A percentile compares a stretch with the other conserved stretches of the same genome.
phyloP scores from a whole-genome alignment of 805 yeast species.

The Candida sithepensis region DNA sequence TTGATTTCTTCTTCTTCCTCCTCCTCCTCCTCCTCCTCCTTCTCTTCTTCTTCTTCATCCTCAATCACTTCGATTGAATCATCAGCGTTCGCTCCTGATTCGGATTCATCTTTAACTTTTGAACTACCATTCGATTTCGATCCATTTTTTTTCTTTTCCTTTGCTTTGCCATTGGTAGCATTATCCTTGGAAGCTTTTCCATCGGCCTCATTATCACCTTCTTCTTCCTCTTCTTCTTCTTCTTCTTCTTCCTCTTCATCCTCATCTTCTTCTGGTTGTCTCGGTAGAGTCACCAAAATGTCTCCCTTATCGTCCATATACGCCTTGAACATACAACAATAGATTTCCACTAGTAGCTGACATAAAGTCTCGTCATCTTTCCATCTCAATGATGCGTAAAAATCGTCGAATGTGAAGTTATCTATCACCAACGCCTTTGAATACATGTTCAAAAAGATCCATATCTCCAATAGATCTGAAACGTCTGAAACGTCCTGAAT shows the following conservation, averaged over 20 bases:
- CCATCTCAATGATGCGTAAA: slow-evolving; percentile 53
- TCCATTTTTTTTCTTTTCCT: background rate
- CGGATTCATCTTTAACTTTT: slow-evolving; percentile 6
- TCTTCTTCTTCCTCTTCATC: slow-evolving; percentile 22
- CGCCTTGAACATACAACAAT: slow-evolving; percentile 59
- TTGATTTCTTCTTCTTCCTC: slow-evolving; percentile 31
- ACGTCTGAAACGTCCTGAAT: slow-evolving; percentile 22
- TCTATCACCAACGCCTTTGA: slow-evolving; percentile 62
- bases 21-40: slow-evolving; percentile 19
- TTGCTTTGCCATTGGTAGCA: slow-evolving; percentile 1
- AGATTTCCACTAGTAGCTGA: slow-evolving; percentile 58
- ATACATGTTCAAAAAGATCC: slow-evolving; percentile 75
- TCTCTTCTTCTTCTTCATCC: slow-evolving; percentile 25
- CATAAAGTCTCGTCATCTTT: slow-evolving; percentile 43
- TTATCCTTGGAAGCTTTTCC: slow-evolving; percentile 10
- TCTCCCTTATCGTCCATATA: slow-evolving; percentile 42
- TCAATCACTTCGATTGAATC: slow-evolving; percentile 26
- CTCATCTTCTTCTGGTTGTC: slow-evolving; percentile 23
- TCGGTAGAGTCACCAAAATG: slow-evolving; percentile 24
- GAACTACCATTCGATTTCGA: background rate
- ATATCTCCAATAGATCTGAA: slow-evolving; percentile 56
- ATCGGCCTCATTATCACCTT: slow-evolving; percentile 19
- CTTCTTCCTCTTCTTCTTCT: slow-evolving; percentile 8
- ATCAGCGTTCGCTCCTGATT: slow-evolving; percentile 20
- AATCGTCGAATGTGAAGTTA: slow-evolving; percentile 78